These are phyloP conservation scores for Arthroderma sp. DNA, from an alignment of 2,329 filamentous ascomycete genomes.

Conservation along the genomic window DNA sequence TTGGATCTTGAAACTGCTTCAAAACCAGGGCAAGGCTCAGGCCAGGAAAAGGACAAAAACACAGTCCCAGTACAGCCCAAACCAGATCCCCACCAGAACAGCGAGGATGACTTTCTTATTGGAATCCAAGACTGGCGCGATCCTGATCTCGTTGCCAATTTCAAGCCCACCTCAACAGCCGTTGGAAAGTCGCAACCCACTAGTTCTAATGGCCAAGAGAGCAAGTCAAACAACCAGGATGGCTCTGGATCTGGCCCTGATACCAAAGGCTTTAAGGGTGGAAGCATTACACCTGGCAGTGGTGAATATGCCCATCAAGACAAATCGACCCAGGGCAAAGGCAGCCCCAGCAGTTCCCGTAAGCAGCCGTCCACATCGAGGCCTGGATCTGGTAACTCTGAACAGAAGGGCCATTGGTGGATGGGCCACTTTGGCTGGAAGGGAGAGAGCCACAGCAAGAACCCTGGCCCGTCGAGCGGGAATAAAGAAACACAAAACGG, in stretches of 20 bases:
- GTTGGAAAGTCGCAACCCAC: constrained; percentile 18
- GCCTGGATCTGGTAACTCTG: neutral
- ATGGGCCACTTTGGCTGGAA: constrained; percentile 25
- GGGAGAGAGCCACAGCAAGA: constrained; percentile 8
- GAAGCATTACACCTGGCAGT: constrained; percentile 59
- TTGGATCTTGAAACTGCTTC: constrained; percentile 21
- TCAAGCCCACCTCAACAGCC: constrained; percentile 11
- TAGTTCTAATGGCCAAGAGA: neutral
- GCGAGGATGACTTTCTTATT: constrained; percentile 56
- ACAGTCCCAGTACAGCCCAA: constrained; percentile 12
- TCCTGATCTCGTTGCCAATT: constrained; percentile 57
- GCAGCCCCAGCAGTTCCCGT: constrained; percentile 4
- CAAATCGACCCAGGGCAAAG: constrained; percentile 17
- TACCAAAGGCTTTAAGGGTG: constrained; percentile 42
- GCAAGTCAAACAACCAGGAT: constrained; percentile 21
- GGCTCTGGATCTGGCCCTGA: constrained; percentile 21
- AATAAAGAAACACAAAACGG: constrained; percentile 10
- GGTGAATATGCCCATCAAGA: constrained; percentile 51
- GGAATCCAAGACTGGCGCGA: constrained; percentile 83
- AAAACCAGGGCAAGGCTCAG: constrained; percentile 20
- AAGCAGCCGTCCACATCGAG: neutral
- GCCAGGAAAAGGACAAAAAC: constrained; percentile 15
- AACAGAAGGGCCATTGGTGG: constrained; percentile 23
- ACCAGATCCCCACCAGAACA: constrained; percentile 18
- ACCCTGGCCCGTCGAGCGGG: neutral